Evolutionary conservation across 257 asterid genomes (phyloP).

Genomic region (Leonotis leonurus): DNA sequence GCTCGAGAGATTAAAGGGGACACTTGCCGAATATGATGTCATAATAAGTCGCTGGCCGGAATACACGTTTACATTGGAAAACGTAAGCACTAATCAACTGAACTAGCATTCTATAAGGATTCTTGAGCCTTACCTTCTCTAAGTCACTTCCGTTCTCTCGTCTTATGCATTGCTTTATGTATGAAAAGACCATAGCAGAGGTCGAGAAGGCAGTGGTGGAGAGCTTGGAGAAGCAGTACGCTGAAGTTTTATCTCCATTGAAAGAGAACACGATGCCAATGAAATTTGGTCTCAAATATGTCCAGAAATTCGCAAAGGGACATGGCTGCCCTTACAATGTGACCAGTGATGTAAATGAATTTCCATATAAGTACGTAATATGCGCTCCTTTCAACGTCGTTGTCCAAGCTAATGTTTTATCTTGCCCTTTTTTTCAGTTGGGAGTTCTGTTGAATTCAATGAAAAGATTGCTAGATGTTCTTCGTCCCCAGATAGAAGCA

Average conservation of each 20-base stretch:
- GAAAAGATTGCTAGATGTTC: slow-evolving; percentile 77
- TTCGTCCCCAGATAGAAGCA: slow-evolving; percentile 63
- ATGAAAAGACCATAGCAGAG: slow-evolving; percentile 69
- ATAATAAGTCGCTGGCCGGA: slow-evolving; percentile 94
- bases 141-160: neutral
- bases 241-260: slow-evolving; percentile 74
- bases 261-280: slow-evolving; percentile 71
- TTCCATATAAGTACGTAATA: neutral
- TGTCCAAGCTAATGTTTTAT: neutral
- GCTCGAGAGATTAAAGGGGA: slow-evolving; percentile 55
- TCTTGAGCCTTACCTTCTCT: neutral
- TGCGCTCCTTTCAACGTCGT: neutral
- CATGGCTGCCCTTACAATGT: slow-evolving; percentile 37
- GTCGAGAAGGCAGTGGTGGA: slow-evolving; percentile 83
- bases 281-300: slow-evolving; percentile 79
- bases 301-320: slow-evolving; percentile 77
- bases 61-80: slow-evolving; percentile 65
- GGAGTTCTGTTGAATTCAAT: slow-evolving; percentile 77
- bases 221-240: slow-evolving; percentile 75
- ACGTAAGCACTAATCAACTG: too few relatives aligned
- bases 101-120: too few relatives aligned
- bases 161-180: neutral
- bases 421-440: slow-evolving; percentile 43
- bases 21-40: slow-evolving; percentile 66
- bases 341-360: slow-evolving; percentile 47